Evolutionary conservation across 2,329 filamentous ascomycete species (phyloP).

Genomic region (Emergomyces africanus): DNA sequence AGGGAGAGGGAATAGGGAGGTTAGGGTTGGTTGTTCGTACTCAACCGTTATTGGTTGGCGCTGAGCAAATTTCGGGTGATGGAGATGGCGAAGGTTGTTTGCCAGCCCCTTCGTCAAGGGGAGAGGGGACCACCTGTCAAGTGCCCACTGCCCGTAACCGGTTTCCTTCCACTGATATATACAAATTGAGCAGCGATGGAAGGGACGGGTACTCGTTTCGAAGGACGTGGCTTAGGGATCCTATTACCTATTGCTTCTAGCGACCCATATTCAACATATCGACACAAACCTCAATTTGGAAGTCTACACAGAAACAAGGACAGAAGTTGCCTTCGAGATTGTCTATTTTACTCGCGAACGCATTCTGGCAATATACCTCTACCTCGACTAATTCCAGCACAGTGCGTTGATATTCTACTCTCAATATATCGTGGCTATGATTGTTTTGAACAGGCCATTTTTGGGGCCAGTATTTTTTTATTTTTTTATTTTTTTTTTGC

Average conservation of each 20-base stretch:
- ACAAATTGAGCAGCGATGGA: not conserved
- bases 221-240: not conserved
- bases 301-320: not conserved
- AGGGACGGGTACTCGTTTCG: not conserved
- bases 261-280: not conserved
- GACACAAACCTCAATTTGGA: not conserved
- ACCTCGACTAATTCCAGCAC: not conserved
- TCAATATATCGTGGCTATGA: not conserved
- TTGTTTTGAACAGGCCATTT: not conserved
- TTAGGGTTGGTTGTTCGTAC: not conserved
- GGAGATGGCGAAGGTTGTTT: not conserved
- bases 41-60: not conserved
- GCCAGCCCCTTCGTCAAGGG: not conserved
- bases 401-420: not conserved
- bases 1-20: not conserved
- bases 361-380: not conserved
- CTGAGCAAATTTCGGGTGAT: not conserved
- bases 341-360: not conserved
- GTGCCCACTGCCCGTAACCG: not conserved
- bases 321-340: not conserved
- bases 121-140: not conserved
- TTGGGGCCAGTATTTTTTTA: not conserved
- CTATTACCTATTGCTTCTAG: not conserved
- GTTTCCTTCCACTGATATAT: not conserved
- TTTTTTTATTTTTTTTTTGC: not conserved